Evolutionary conservation across 805 yeast species (phyloP).

Genomic region (Candida sphagnicola): DNA sequence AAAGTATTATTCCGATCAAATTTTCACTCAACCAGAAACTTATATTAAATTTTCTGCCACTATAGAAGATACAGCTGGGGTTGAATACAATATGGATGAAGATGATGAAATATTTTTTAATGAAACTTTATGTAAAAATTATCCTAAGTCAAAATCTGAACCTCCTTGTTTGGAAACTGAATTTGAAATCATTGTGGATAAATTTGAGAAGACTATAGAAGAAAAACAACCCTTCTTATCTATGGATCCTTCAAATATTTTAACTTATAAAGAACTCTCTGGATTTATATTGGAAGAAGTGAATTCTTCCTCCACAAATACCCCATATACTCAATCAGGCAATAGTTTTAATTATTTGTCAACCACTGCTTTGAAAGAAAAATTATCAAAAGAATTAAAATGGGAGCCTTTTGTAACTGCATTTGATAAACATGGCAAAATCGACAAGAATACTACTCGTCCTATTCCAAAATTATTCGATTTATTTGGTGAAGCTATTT

Average conservation of each 20-base stretch:
- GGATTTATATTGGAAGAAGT: constrained; percentile 40
- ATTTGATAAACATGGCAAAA: constrained; percentile 41
- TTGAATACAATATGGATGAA: constrained; percentile 87
- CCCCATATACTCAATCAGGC: constrained; percentile 25
- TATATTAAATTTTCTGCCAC: constrained; percentile 90
- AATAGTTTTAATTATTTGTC: constrained; percentile 37
- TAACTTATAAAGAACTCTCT: constrained; percentile 66
- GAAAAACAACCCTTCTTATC: constrained; percentile 85
- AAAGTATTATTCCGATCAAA: constrained; percentile 59
- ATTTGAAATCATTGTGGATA: constrained; percentile 73
- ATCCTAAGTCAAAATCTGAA: constrained; percentile 21
- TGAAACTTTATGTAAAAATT: constrained; percentile 33
- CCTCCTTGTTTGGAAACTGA: constrained; percentile 66
- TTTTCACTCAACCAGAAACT: constrained; percentile 66
- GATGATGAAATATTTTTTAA: constrained; percentile 67
- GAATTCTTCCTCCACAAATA: constrained; percentile 11
- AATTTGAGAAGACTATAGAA: constrained; percentile 67
- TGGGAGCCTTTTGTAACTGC: constrained; percentile 56
- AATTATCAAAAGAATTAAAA: constrained; percentile 52
- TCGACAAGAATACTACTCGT: constrained; percentile 27
- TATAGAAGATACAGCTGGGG: constrained; percentile 90
- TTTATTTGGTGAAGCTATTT: constrained; percentile 61
- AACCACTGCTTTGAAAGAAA: constrained; percentile 54
- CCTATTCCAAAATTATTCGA: constrained; percentile 47
- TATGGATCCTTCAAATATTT: constrained; percentile 77